Evolutionary conservation across 2,329 filamentous ascomycete species (phyloP).

Genomic region (Aspergillus ustus): DNA sequence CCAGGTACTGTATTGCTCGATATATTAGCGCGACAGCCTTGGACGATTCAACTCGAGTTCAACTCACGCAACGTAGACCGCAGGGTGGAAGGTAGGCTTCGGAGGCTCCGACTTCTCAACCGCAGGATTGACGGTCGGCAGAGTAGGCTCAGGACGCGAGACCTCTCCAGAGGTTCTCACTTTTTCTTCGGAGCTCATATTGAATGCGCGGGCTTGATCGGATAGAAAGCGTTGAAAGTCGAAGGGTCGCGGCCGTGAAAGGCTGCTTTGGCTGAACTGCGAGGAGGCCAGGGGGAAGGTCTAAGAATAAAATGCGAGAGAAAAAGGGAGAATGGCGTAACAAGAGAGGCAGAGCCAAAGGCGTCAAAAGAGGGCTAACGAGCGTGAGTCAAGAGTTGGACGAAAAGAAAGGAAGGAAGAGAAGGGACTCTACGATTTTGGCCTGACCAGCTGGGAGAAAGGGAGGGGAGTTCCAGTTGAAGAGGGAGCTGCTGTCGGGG

Average conservation of each 20-base stretch:
- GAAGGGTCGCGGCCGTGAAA: slow-evolving; percentile 52
- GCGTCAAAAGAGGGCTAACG: slow-evolving; percentile 29
- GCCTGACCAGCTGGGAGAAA: slow-evolving; percentile 26
- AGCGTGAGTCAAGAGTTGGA: slow-evolving; percentile 35
- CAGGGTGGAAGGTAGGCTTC: slow-evolving; percentile 72
- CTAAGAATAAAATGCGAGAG: slow-evolving; percentile 25
- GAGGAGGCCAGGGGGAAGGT: slow-evolving; percentile 48
- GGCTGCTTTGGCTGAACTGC: slow-evolving; percentile 48
- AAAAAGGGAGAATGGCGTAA: slow-evolving; percentile 22
- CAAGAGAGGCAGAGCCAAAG: slow-evolving; percentile 15
- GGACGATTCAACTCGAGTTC: not conserved
- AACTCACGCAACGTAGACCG: slow-evolving; percentile 76
- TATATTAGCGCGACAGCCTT: slow-evolving; percentile 21
- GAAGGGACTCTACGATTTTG: slow-evolving; percentile 22
- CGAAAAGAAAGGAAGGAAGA: slow-evolving; percentile 26
- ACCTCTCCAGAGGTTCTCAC: slow-evolving; percentile 78
- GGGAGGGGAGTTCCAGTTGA: slow-evolving; percentile 2
- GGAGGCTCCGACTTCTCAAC: slow-evolving; percentile 71
- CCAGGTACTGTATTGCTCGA: slow-evolving; percentile 72
- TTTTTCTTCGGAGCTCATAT: slow-evolving; percentile 76
- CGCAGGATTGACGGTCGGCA: slow-evolving; percentile 81
- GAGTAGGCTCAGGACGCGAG: slow-evolving; percentile 52
- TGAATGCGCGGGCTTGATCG: slow-evolving; percentile 42
- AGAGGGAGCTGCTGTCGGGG: slow-evolving; percentile 2
- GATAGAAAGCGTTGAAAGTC: slow-evolving; percentile 53